Conservation (phyloP, 495 filamentous ascomycete genomes). For the Cenococcum geophilum region DNA sequence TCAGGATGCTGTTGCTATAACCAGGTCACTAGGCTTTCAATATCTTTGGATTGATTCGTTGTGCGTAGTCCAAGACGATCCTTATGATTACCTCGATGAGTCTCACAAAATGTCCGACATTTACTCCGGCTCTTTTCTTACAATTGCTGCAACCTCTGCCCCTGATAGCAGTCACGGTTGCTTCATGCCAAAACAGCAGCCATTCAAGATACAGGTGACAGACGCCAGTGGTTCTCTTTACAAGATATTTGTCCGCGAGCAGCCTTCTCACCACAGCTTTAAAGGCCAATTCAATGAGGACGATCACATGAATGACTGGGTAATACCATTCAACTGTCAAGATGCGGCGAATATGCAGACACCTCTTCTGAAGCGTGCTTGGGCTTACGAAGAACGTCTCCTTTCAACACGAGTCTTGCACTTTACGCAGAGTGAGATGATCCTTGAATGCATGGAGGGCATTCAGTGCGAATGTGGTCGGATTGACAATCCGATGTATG, state of each 20-base stretch:
- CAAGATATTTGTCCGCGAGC: constrained; percentile 28
- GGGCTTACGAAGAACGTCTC: constrained; percentile 30
- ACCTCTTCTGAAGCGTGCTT: constrained; percentile 27
- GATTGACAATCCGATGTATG: constrained; percentile 22
- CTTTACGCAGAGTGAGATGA: constrained; percentile 29
- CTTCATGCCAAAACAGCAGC: constrained; percentile 19
- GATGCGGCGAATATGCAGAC: constrained; percentile 21
- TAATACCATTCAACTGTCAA: constrained; percentile 24
- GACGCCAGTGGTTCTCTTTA: constrained; percentile 25
- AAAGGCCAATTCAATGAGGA: constrained; percentile 25
- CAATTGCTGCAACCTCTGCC: constrained; percentile 27
- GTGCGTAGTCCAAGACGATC: constrained; percentile 27
- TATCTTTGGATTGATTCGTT: constrained; percentile 28
- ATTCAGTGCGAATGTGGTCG: constrained; percentile 31
- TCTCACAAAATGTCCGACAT: constrained; percentile 16
- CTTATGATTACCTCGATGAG: constrained; percentile 9
- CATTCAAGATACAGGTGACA: constrained; percentile 28
- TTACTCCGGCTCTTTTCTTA: constrained; percentile 25
- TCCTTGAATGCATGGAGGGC: constrained; percentile 30
- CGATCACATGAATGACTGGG: constrained; percentile 29
- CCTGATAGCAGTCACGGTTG: constrained; percentile 17
- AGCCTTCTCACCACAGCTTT: constrained; percentile 29
- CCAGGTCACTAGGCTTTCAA: constrained; percentile 20
- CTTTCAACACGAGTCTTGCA: constrained; percentile 28
- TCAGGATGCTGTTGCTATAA: constrained; percentile 25